Percentiles rank a stretch among this genome's conserved stretches.
phyloP scores from a whole-genome alignment of 2,329 filamentous ascomycete species.

The Neofusicoccum parvum region DNA sequence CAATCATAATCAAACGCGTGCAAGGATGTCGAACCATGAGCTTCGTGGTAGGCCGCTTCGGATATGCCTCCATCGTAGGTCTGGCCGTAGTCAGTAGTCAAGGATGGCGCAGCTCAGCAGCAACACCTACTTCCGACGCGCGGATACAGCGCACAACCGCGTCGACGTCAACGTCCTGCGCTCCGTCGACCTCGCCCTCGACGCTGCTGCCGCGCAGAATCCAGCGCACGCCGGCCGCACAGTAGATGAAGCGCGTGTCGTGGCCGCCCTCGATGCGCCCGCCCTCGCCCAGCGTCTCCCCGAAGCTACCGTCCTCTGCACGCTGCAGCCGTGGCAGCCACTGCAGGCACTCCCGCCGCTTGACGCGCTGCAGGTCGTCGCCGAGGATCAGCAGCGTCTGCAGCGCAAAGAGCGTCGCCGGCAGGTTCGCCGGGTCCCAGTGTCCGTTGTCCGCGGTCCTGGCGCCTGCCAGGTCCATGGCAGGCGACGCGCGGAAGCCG shows the following conservation, averaged over 20 bases:
- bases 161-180: conserved; percentile 75
- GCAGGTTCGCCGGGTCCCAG: conserved; percentile 79
- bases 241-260: conserved; percentile 87
- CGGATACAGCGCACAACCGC: conserved; percentile 71
- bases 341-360: conserved; percentile 65
- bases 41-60: conserved; percentile 76
- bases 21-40: conserved; percentile 63
- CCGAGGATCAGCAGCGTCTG: conserved; percentile 69
- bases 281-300: conserved; percentile 69
- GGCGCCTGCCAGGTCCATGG: conserved; percentile 57
- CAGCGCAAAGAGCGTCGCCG: conserved; percentile 88
- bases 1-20: neutral
- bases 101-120: conserved; percentile 26
- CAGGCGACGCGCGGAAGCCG: conserved; percentile 86
- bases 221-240: conserved; percentile 79
- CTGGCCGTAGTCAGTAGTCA: conserved; percentile 34
- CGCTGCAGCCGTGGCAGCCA: conserved; percentile 82
- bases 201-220: conserved; percentile 67
- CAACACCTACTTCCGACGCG: conserved; percentile 51
- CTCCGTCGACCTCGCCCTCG: conserved; percentile 56
- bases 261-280: conserved; percentile 71
- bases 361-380: conserved; percentile 64
- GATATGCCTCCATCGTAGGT: conserved; percentile 84
- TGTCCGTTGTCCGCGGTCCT: conserved; percentile 40
- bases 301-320: conserved; percentile 79